phyloP scores from a whole-genome alignment of 495 filamentous ascomycete genomes.

The Monascus purpureus region DNA sequence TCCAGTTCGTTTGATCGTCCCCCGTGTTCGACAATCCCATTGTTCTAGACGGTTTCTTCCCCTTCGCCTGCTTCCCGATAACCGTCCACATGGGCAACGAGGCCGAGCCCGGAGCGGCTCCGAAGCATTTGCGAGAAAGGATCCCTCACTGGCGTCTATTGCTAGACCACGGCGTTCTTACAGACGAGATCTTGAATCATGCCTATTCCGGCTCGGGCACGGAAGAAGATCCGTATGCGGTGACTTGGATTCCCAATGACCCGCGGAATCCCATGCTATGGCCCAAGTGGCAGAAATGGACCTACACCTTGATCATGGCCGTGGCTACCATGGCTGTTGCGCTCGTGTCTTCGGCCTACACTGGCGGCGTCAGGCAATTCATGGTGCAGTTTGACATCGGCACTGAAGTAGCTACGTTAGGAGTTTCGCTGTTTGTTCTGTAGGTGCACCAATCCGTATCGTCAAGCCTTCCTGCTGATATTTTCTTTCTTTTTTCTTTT shows the following conservation, averaged over 20 bases:
- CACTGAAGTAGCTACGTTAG: conserved; percentile 34
- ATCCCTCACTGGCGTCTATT: conserved; percentile 18
- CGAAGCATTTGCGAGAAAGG: too few species aligned
- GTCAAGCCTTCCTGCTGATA: too few species aligned
- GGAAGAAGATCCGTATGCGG: conserved; percentile 49
- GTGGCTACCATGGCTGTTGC: conserved; percentile 57
- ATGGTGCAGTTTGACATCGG: conserved; percentile 30
- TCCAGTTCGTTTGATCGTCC: too few species aligned
- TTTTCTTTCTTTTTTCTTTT: too few species aligned
- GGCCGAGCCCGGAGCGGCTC: too few species aligned
- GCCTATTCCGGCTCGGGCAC: conserved; percentile 49
- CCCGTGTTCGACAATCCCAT: too few species aligned
- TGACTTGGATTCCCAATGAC: conserved; percentile 46
- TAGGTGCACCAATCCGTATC: too few species aligned
- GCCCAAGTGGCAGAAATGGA: conserved; percentile 41
- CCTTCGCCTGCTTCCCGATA: too few species aligned
- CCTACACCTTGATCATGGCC: conserved; percentile 42
- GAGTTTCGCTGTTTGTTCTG: conserved; percentile 39
- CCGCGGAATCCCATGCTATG: conserved; percentile 48
- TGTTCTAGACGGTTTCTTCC: too few species aligned
- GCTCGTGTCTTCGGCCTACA: conserved; percentile 55
- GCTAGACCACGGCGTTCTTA: conserved; percentile 13
- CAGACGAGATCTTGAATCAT: conserved; percentile 34
- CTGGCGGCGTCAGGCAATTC: conserved; percentile 43
- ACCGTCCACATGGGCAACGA: too few species aligned